Conservation (phyloP, 352 stramenopile genomes). For the Thalassiosira exigua region DNA sequence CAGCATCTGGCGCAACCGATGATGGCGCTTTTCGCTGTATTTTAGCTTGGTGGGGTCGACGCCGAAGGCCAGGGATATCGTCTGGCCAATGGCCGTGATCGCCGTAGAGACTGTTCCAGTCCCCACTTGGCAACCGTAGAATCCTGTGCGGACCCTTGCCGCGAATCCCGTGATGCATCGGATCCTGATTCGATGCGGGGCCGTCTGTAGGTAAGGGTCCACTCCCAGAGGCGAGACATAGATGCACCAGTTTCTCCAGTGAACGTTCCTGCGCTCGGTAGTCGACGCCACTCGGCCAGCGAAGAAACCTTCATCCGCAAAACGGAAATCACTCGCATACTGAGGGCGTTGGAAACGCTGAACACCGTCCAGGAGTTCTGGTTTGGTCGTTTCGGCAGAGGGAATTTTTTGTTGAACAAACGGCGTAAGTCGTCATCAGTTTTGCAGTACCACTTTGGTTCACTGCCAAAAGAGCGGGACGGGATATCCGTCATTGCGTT, state of each 20-base stretch:
- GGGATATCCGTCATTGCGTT: constrained; percentile 35
- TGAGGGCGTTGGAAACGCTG: constrained; percentile 19
- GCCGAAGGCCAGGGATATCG: constrained; percentile 24
- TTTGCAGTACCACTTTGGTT: constrained; percentile 23
- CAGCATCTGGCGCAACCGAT: not conserved
- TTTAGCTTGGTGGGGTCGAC: constrained; percentile 20
- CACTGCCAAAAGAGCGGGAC: constrained; percentile 44
- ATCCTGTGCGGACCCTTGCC: constrained; percentile 10
- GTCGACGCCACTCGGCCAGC: constrained; percentile 44
- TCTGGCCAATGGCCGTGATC: constrained; percentile 36
- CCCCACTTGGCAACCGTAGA: constrained; percentile 15
- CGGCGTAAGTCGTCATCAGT: constrained; percentile 22
- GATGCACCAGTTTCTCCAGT: constrained; percentile 26
- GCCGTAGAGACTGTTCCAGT: constrained; percentile 20
- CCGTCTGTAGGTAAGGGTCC: constrained; percentile 29
- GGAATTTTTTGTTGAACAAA: constrained; percentile 41
- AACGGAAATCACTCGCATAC: constrained; percentile 35
- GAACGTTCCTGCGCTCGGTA: constrained; percentile 38
- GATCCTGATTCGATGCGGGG: not conserved
- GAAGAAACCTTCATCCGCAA: constrained; percentile 32
- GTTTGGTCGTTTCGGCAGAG: constrained; percentile 24
- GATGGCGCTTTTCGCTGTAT: not conserved
- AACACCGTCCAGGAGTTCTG: constrained; percentile 50
- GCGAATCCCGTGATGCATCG: constrained; percentile 29
- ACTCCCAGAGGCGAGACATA: constrained; percentile 35